Base-by-base conservation (phyloP, 2,329 filamentous ascomycete genomes). In the Blumeria graminis region DNA sequence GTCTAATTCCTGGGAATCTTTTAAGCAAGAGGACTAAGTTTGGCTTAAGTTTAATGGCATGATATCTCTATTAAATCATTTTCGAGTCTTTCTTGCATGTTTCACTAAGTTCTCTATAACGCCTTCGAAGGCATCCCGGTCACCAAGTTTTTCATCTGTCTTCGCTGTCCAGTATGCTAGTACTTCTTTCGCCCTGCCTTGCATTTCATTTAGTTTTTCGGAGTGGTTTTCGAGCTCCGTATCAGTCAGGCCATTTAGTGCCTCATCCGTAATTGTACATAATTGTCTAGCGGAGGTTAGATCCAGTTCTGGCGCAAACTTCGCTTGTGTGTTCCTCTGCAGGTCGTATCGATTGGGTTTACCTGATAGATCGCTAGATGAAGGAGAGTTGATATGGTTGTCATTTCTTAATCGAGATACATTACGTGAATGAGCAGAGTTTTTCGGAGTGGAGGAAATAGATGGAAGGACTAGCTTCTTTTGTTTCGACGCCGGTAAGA, bases 51-150 rank as follows among this genome's bases (percentile, higher is more conserved):
- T 28, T 28, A 28, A 28, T 28, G 4, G 22, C 22, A 28, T 2
- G 4, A 28, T 28, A 28, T 28, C 22, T 28, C 22, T 28, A 43
- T 41, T n/a, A 43, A 14, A 56, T 58, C 71, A 86, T 70, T 89
- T 92, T 66, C 87, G 77, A 57, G 87, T 80, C 70, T 89, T 86
- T 67, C 87, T 76, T 54, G 87, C 87, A 71, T 94, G 87, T 68
- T 88, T 92, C 46, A 95, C 90, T 61, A 96, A 69, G 68, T 94
- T 95, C 70, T 94, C 90, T 74, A 96, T 95, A 14, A 96, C 90
- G 0, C 87, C 88, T 67, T 96, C 90, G 67, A 95, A 92, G 2
- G 88, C 86, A 67, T 95, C 90, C 62, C 92, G 82, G 66, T 96
- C 90, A 43, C 86, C 86, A 61, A 94, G 72, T 63, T 90, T 86